Base-by-base conservation (phyloP, 2,329 filamentous ascomycete genomes). In the Paecilomyces variotii region DNA sequence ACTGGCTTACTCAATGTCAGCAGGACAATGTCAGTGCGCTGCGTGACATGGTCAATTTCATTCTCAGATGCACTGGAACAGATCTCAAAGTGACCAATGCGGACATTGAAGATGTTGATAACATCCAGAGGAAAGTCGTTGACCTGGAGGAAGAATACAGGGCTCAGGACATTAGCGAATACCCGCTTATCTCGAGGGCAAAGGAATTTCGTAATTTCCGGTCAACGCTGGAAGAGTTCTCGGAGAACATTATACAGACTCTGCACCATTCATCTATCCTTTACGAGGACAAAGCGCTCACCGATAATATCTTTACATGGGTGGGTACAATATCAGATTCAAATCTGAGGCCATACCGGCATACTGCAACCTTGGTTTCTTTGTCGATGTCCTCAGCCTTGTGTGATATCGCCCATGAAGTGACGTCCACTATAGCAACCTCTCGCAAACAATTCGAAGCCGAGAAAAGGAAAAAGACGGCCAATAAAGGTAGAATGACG, bases 291-390 rank as follows among this genome's bases (percentile, higher is more conserved):
- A 75, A 78, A 35, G 83, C 87, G 30, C 79, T 99, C 55, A 85
- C 96, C 68, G 91, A 97, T 71, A 96, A 96, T 69, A 83, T 97
- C 54, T 86, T 91, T 65, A 82, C 90, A 59, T 99, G 94, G 94
- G 81, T 97, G 60, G 87, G 87, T 45, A 89, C 90, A 60, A 90
- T 99, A 88, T 94, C 93, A 2, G 94, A 91, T 3, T 92, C 91
- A 0, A 83, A 86, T 3, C 87, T 93, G 61, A 86, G 94, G 57
- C 91, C 94, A 1, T 97, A 99, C 75, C 85, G 94, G 63, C 94
- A 99, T 74, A 99, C 94, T 0, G 89, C 92, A 0, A 96, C 93
- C 1, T 87, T 94, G 0, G 87, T 93, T 26, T 87, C 90, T 1
- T 78, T 97, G 34, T 83, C 90, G 14, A 87, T 96, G 63, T 87